These are phyloP conservation scores for Pelargonium citronellum DNA, from an alignment of 441 rosid species.

Conservation along the genomic window DNA sequence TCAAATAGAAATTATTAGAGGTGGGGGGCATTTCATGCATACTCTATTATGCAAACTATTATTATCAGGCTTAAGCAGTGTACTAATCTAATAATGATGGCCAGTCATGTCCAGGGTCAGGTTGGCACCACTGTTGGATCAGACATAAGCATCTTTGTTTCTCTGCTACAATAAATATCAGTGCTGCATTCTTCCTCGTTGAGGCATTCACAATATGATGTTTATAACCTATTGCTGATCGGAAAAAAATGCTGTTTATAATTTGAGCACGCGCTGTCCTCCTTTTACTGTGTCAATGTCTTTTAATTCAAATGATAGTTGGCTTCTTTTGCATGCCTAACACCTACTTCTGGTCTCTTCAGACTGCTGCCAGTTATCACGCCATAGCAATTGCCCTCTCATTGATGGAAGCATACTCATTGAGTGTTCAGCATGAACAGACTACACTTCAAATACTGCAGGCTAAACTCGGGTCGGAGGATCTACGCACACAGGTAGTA, in stretches of 20 bases:
- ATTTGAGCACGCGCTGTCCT: not conserved
- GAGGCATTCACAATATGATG: not conserved
- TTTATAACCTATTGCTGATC: no score
- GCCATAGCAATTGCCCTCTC: conserved; percentile 87
- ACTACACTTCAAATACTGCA: conserved; percentile 74
- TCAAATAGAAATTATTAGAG: no score
- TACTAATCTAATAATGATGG: not conserved
- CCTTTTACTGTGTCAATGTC: not conserved
- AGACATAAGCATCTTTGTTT: not conserved
- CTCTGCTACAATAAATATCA: not conserved
- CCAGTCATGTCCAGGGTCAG: not conserved
- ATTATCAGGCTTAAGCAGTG: not conserved
- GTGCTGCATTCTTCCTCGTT: not conserved
- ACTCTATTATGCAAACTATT: not conserved
- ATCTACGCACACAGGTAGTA: conserved; percentile 64
- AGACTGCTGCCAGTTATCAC: conserved; percentile 87
- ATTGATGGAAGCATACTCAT: conserved; percentile 64
- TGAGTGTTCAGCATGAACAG: conserved; percentile 81
- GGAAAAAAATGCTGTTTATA: not conserved
- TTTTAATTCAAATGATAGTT: conserved; percentile 1
- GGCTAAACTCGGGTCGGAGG: conserved; percentile 71
- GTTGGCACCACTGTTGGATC: conserved; percentile 1
- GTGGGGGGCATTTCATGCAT: no score
- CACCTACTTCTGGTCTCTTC: conserved; percentile 12
- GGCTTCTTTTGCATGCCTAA: conserved; percentile 4